phyloP scores from a whole-genome alignment of 78 protist species.

The Speleostelium caveatum region DNA sequence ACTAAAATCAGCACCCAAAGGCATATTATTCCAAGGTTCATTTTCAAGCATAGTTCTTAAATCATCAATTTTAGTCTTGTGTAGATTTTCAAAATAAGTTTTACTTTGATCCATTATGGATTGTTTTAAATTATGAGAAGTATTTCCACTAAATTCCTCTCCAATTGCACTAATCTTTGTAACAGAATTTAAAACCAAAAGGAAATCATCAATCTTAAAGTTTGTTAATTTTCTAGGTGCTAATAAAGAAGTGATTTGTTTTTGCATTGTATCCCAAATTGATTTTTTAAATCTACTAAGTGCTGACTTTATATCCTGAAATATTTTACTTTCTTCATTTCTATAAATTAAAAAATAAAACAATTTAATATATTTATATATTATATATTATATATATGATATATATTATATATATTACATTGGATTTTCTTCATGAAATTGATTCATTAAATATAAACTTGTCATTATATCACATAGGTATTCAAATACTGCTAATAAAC shows the following conservation, averaged over 20 bases:
- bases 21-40: constrained; percentile 72
- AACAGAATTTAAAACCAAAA: constrained; percentile 54
- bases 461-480: constrained; percentile 74
- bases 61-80: constrained; percentile 66
- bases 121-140: constrained; percentile 55
- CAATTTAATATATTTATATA: neutral
- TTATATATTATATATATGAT: neutral
- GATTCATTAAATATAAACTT: constrained; percentile 67
- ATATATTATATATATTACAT: neutral
- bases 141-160: constrained; percentile 66
- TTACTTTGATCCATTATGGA: constrained; percentile 58
- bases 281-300: constrained; percentile 66
- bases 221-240: constrained; percentile 46
- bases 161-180: constrained; percentile 72
- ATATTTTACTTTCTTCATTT: constrained; percentile 55
- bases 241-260: constrained; percentile 31
- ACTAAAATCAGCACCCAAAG: constrained; percentile 26
- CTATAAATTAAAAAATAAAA: neutral
- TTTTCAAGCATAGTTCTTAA: constrained; percentile 65
- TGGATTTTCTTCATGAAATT: constrained; percentile 57
- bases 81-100: constrained; percentile 64
- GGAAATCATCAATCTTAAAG: constrained; percentile 74
- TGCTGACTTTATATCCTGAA: constrained; percentile 51
- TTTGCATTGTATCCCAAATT: constrained; percentile 76
- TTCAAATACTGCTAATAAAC: constrained; percentile 67